These are phyloP conservation scores for Teratosphaeria epicoccoides DNA, from an alignment of 2,329 filamentous ascomycete species.

Conservation along the genomic window DNA sequence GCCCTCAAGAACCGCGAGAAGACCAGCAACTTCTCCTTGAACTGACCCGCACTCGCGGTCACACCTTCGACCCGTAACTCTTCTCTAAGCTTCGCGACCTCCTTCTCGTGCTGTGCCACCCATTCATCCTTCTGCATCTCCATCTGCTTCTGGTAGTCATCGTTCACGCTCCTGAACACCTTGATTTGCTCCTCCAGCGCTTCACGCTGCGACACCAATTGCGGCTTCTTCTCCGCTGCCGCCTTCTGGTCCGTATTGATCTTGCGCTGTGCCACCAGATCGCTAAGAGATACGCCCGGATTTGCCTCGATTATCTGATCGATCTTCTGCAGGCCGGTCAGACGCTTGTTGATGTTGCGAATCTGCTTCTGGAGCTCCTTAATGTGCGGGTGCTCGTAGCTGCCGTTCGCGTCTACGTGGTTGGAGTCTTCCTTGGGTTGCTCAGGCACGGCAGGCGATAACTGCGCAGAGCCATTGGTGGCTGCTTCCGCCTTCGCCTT, in stretches of 20 bases:
- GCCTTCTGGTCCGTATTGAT: slow-evolving; percentile 75
- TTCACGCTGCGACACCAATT: slow-evolving; percentile 55
- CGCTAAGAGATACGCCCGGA: slow-evolving; percentile 59
- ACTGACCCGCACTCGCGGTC: slow-evolving; percentile 36
- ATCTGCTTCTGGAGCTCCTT: slow-evolving; percentile 90
- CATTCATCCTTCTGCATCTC: slow-evolving; percentile 47
- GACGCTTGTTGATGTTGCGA: slow-evolving; percentile 87
- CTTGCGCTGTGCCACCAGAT: slow-evolving; percentile 58
- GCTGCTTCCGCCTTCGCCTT: slow-evolving; percentile 36
- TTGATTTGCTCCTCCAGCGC: slow-evolving; percentile 64
- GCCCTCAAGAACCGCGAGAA: slow-evolving; percentile 72
- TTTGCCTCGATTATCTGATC: slow-evolving; percentile 60
- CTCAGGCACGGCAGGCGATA: slow-evolving; percentile 8
- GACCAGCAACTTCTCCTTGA: slow-evolving; percentile 54
- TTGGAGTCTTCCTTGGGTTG: slow-evolving; percentile 15
- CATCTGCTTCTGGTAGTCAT: slow-evolving; percentile 56
- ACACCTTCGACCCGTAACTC: slow-evolving; percentile 45
- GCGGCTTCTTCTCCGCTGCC: slow-evolving; percentile 66
- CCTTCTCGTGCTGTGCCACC: slow-evolving; percentile 44
- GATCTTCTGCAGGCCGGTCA: slow-evolving; percentile 65
- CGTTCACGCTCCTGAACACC: slow-evolving; percentile 65
- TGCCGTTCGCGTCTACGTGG: slow-evolving; percentile 38
- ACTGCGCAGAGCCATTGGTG: slow-evolving; percentile 16
- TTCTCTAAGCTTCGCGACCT: slow-evolving; percentile 46
- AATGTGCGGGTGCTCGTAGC: slow-evolving; percentile 65